Conservation (phyloP, 495 filamentous ascomycete species). For the Lentithecium fluviatile region DNA sequence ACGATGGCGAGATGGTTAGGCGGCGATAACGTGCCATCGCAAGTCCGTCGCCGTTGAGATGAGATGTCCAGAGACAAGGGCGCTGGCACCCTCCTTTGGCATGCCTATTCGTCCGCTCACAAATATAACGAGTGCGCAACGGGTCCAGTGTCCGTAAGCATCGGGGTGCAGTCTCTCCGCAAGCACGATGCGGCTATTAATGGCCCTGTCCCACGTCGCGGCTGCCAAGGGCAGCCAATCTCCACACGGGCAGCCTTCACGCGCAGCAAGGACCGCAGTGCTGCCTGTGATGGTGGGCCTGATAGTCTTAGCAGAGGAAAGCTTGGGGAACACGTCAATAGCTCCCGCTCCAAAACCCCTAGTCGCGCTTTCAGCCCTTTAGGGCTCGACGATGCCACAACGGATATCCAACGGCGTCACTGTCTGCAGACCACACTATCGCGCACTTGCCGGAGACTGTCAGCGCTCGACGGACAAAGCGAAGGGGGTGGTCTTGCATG, state of each 20-base stretch:
- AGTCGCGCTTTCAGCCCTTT: slow-evolving; percentile 18
- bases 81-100: slow-evolving; percentile 13
- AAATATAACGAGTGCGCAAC: slow-evolving; percentile 4
- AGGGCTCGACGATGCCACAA: neutral
- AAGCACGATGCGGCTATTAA: slow-evolving; percentile 25
- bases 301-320: neutral
- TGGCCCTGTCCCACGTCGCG: slow-evolving; percentile 6
- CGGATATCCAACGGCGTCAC: slow-evolving; percentile 11
- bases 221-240: slow-evolving; percentile 23
- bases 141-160: slow-evolving; percentile 8
- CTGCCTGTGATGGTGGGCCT: slow-evolving; percentile 12
- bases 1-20: neutral
- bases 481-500: slow-evolving; percentile 16
- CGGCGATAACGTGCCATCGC: neutral
- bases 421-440: neutral
- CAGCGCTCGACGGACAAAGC: neutral
- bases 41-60: neutral
- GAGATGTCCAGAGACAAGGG: slow-evolving; percentile 17
- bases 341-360: slow-evolving; percentile 4
- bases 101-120: slow-evolving; percentile 13
- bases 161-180: slow-evolving; percentile 26
- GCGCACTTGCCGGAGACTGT: slow-evolving; percentile 6
- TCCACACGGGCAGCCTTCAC: slow-evolving; percentile 20
- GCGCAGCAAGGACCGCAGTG: slow-evolving; percentile 13
- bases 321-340: slow-evolving; percentile 26